Conservation (phyloP, 208 protist species). For the Angomonas deanei region DNA sequence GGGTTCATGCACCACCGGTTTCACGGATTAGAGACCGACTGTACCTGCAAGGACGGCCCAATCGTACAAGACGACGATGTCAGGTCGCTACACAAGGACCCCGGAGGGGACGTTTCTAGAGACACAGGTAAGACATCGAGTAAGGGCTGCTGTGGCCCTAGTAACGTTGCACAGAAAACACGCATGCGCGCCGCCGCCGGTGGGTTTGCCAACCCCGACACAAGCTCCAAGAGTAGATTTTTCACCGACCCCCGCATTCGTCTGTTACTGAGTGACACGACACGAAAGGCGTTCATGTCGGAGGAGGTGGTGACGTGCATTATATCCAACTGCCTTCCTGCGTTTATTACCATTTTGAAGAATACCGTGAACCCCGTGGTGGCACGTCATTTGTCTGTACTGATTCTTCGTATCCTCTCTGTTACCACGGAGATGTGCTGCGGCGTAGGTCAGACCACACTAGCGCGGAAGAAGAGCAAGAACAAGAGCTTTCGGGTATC, state of each 20-base stretch:
- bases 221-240: neutral
- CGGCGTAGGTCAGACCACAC: too few species aligned
- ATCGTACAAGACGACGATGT: neutral
- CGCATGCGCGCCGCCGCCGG: neutral
- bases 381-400: constrained; percentile 52
- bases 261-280: neutral
- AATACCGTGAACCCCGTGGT: constrained; percentile 68
- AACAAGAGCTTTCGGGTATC: neutral
- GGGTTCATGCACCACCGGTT: constrained; percentile 12
- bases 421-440: constrained; percentile 30
- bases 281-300: constrained; percentile 23
- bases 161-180: neutral
- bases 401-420: constrained; percentile 59
- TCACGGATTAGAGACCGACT: constrained; percentile 7
- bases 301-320: constrained; percentile 30
- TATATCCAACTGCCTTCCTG: constrained; percentile 38
- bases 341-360: constrained; percentile 39
- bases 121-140: neutral
- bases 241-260: neutral
- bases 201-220: neutral
- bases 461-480: too few species aligned
- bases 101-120: neutral
- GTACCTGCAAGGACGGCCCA: constrained; percentile 4
- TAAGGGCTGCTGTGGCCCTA: neutral
- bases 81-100: neutral